A percentile compares a stretch with the other conserved stretches of the same genome.
Conservation (phyloP, 2,329 filamentous ascomycete species). For the Amylocarpus encephaloides region DNA sequence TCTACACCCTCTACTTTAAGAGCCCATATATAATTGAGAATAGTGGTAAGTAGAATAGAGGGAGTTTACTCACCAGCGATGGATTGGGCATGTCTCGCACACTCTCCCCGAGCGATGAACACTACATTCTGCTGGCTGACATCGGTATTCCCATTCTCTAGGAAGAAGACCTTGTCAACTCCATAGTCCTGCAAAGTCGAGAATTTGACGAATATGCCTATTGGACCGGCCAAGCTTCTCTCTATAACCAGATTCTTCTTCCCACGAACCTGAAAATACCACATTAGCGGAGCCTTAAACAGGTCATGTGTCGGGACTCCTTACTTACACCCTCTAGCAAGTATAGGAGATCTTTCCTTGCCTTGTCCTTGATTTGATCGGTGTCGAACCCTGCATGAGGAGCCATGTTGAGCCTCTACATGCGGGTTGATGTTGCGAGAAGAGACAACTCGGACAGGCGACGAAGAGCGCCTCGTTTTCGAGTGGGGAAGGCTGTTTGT, state of each 20-base stretch:
- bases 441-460: background rate
- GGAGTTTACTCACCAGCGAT: constrained; percentile 66
- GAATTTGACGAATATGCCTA: constrained; percentile 90
- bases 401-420: constrained; percentile 57
- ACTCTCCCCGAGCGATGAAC: constrained; percentile 88
- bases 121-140: constrained; percentile 91
- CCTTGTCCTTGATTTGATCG: constrained; percentile 71
- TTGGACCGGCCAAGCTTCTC: constrained; percentile 78
- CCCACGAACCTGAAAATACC: constrained; percentile 68
- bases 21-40: constrained; percentile 35
- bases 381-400: constrained; percentile 66
- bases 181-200: constrained; percentile 94
- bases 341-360: constrained; percentile 80
- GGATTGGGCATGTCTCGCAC: constrained; percentile 71
- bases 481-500: background rate
- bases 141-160: constrained; percentile 94
- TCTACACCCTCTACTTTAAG: constrained; percentile 57
- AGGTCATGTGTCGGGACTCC: constrained; percentile 17
- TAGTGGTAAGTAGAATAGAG: background rate
- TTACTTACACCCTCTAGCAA: constrained; percentile 89
- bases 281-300: constrained; percentile 29
- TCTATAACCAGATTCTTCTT: constrained; percentile 99
- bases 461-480: no score
- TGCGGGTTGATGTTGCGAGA: constrained; percentile 27
- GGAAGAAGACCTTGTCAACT: constrained; percentile 93